Base-by-base conservation (phyloP, 192 early-diverging fungal species). In the Cladochytrium replicatum region DNA sequence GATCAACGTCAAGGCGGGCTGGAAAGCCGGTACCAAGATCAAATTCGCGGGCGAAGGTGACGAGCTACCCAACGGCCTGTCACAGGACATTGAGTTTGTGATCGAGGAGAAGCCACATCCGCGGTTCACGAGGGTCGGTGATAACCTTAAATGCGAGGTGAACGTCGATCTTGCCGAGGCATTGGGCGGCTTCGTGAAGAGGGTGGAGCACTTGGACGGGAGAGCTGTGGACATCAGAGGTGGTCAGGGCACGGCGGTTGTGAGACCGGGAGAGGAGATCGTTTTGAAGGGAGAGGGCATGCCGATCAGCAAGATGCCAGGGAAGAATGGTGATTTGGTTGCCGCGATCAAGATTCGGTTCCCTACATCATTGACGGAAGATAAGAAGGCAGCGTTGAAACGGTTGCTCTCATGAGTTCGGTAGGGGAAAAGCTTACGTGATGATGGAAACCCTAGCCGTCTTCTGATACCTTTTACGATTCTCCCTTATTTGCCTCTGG, bases 21-120 rank as follows among this genome's bases (percentile, higher is more conserved):
- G 93, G 92, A 97, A 99, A 68, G 87, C 89, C 9, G 95, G 95
- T 13, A 93, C 95, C 50, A 99, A 97, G 67, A 81, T 99, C 61
- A 82, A 82, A 22, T 99, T 89, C 66, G 69, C 82, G 4, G 78
- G 74, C 19, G 85, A 93, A 57, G 95, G 95, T 27, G 92, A 94
- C 61, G 88, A 94, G 47, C 38, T 85, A 9, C 69, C 83, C 27
- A 68, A 74, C 39, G 90, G 88, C 22, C 68, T 72, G 22, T 57
- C 71, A 2, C 92, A 96, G 61, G 93, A 97, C 59, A 81, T 99
- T 52, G 95, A 88, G 40, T 94, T 99, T 68, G 74, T 92, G 9
- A 39, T 99, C 22, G 88, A 93, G 61, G 89, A 95, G 61, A 94
- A 93, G 64, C 84, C 89, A 11, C 88, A 99, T 60, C 29, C 74